Evolutionary conservation across 352 stramenopile species (phyloP), one percentile per base, ranked within the genome.

Genomic region (Phytophthora agathidicida): DNA sequence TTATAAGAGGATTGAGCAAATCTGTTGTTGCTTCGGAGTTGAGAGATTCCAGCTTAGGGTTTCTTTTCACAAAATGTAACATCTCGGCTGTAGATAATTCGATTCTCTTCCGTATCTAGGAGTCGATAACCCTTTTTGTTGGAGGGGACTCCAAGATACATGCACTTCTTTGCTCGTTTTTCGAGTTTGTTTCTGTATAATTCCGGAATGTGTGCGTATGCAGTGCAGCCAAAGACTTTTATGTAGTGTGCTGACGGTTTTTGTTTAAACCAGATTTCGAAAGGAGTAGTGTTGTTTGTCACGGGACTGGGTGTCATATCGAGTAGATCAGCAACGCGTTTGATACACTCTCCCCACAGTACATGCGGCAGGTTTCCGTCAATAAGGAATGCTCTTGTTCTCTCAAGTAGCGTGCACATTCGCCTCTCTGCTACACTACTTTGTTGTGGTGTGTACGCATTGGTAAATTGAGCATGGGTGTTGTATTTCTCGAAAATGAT

Each of bases 361-460:
- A 33, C 5, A 6, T 53, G 35, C 0, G 56, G 56, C 2, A 53
- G 45, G 20, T 52, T 41, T 13, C 56, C 39, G 27, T 65, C 47
- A 33, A 59, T 59, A 1, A 60, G 19, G 17, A 60, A 60, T 6
- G 33, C 46, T 30, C 57, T 32, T 2, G 42, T 59, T 6, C 38
- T n/a, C n/a, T n/a, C n/a, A 11, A 68, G 36, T 17, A 68, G 23
- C 3, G 46, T 63, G 14, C 60, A 30, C 52, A 70, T 70, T 5
- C 47, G 53, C 20, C 60, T 41, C 30, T 65, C 60, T 39, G 60
- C 60, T 24, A 60, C 31, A 3, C 53, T 47, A 31, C 65, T 70
- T 33, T 70, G 53, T 26, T 57, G 52, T 27, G 60, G 47, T 14
- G 54, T 53, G 36, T 70, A 65, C 0, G 52, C 60, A 10, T 70